phyloP scores from a whole-genome alignment of 768 basidiomycete species.

The Leccinum imitatum region DNA sequence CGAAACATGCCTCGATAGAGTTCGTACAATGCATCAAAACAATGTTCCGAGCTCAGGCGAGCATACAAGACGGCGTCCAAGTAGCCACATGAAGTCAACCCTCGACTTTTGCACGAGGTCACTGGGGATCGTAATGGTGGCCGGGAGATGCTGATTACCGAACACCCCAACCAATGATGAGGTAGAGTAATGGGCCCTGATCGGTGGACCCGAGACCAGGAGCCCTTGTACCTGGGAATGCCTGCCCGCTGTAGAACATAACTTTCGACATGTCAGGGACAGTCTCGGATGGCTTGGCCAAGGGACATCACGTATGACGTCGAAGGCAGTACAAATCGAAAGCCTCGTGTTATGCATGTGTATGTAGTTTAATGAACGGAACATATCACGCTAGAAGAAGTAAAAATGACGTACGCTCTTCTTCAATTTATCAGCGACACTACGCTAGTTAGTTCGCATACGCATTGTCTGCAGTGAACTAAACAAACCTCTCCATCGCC shows the following conservation, averaged over 20 bases:
- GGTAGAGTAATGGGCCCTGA: not conserved
- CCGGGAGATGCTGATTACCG: too few species aligned
- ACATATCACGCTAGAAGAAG: not conserved
- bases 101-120: not conserved
- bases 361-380: not conserved
- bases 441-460: not conserved
- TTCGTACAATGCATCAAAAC: not conserved
- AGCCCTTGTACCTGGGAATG: not conserved
- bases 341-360: not conserved
- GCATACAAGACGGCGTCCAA: not conserved
- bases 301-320: too few species aligned
- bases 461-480: not conserved
- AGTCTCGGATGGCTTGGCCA: too few species aligned
- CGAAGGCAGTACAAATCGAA: not conserved
- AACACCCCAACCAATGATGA: not conserved
- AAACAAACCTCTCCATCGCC: not conserved
- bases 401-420: not conserved
- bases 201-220: not conserved
- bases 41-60: too few species aligned
- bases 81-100: not conserved
- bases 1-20: not conserved
- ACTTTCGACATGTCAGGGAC: too few species aligned
- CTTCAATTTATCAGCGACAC: not conserved
- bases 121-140: not conserved
- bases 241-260: not conserved